These are phyloP conservation scores for Fomitopsis pulvina DNA, from an alignment of 768 basidiomycete genomes.

Conservation along the genomic window DNA sequence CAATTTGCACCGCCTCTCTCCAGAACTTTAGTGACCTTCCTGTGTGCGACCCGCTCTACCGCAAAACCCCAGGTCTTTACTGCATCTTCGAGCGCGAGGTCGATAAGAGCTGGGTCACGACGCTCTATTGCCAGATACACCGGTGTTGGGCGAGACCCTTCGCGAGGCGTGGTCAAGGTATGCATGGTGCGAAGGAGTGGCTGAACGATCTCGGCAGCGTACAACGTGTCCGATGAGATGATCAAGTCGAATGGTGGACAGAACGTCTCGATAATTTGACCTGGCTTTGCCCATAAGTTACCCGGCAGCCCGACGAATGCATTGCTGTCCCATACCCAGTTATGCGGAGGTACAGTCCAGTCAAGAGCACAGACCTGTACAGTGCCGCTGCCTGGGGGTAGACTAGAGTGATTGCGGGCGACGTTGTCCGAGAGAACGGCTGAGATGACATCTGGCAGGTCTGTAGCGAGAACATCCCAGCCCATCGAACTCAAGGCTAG, in stretches of 20 bases:
- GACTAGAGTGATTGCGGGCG: slow-evolving; percentile 32
- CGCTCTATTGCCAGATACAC: slow-evolving; percentile 68
- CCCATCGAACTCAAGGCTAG: slow-evolving; percentile 63
- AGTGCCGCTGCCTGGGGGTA: slow-evolving; percentile 31
- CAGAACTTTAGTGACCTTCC: slow-evolving; percentile 54
- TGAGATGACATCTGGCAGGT: slow-evolving; percentile 55
- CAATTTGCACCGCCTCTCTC: slow-evolving; percentile 52
- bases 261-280: slow-evolving; percentile 18
- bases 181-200: slow-evolving; percentile 70
- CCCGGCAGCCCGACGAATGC: slow-evolving; percentile 1
- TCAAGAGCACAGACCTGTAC: slow-evolving; percentile 63
- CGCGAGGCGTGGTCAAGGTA: slow-evolving; percentile 29
- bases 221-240: slow-evolving; percentile 79
- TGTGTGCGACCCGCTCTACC: slow-evolving; percentile 49
- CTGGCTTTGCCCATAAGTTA: not conserved
- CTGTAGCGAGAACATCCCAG: slow-evolving; percentile 74
- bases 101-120: slow-evolving; percentile 64
- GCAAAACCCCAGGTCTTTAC: slow-evolving; percentile 47
- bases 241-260: slow-evolving; percentile 69
- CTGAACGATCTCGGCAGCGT: slow-evolving; percentile 48
- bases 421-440: slow-evolving; percentile 63
- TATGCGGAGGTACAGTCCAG: slow-evolving; percentile 52
- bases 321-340: slow-evolving; percentile 50
- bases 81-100: slow-evolving; percentile 52
- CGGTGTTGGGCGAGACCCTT: slow-evolving; percentile 31